phyloP scores from a whole-genome alignment of 148 eudicot genomes.

The Polygonum aviculare region DNA sequence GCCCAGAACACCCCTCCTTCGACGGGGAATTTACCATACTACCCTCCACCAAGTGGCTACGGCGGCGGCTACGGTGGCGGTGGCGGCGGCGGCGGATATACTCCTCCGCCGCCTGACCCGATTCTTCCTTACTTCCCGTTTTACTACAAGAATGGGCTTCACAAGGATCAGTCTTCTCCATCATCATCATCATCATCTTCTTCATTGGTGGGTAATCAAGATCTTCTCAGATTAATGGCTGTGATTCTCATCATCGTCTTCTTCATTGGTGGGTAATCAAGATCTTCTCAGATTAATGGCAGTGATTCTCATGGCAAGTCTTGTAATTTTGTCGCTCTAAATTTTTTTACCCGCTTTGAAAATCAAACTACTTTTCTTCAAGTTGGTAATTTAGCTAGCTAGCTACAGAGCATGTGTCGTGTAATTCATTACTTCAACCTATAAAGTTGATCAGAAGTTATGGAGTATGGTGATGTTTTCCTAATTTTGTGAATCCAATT shows the following conservation, averaged over 20 bases:
- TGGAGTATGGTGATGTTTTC: not conserved
- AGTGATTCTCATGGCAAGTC: not conserved
- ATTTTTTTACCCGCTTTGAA: not conserved
- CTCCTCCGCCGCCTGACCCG: slow-evolving; percentile 8
- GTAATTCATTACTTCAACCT: not conserved
- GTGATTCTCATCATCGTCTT: not conserved
- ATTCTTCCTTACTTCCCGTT: slow-evolving; percentile 13
- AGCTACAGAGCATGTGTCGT: not conserved
- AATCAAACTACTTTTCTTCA: not conserved
- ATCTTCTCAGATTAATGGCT: not conserved
- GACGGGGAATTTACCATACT: slow-evolving; percentile 4
- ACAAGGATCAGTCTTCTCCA: not conserved
- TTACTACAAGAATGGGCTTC: slow-evolving; percentile 9
- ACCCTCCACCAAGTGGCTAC: slow-evolving; percentile 5
- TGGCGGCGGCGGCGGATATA: not conserved
- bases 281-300: not conserved
- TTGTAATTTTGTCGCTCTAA: not conserved
- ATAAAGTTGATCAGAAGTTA: not conserved
- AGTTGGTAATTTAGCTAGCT: not conserved
- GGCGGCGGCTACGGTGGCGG: not conserved
- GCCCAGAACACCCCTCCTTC: not conserved
- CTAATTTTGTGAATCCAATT: not conserved
- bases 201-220: not conserved
- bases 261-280: not conserved
- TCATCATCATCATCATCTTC: not conserved